Evolutionary conservation across 192 early-diverging fungal species (phyloP).

Genomic region (Coemansia sp.): DNA sequence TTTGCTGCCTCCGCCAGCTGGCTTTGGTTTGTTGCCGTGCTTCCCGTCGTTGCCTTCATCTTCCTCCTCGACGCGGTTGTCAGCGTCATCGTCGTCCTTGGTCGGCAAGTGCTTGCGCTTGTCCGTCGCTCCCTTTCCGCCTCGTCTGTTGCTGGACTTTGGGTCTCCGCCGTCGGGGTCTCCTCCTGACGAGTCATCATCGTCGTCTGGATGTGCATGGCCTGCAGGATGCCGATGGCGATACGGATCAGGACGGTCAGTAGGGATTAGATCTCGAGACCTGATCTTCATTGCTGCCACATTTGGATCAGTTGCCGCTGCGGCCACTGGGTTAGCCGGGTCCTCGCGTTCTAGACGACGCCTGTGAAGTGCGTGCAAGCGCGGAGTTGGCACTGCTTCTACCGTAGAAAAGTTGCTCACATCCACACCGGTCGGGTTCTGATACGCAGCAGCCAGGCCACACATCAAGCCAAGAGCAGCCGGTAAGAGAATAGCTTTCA

Average conservation of each 20-base stretch:
- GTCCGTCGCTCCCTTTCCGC: not conserved
- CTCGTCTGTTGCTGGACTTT: slow-evolving; percentile 14
- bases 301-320: slow-evolving; percentile 51
- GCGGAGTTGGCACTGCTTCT: not conserved
- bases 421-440: not conserved
- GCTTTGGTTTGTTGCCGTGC: not conserved
- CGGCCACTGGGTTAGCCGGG: slow-evolving; percentile 50
- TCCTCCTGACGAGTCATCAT: not conserved
- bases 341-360: slow-evolving; percentile 35
- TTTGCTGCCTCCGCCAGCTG: slow-evolving; percentile 6
- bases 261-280: slow-evolving; percentile 43
- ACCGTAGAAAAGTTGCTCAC: not conserved
- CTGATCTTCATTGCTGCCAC: slow-evolving; percentile 52
- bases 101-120: slow-evolving; percentile 8
- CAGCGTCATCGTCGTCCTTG: slow-evolving; percentile 14
- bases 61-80: not conserved
- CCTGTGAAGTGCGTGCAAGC: slow-evolving; percentile 16
- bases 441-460: not conserved
- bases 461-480: not conserved
- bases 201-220: slow-evolving; percentile 16
- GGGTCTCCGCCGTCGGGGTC: not conserved
- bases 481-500: slow-evolving; percentile 5
- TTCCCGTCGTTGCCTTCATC: not conserved
- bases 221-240: slow-evolving; percentile 16
- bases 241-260: slow-evolving; percentile 31